Evolutionary conservation across 108 stramenopile species (phyloP).

Genomic region (Discostella stelligeroides): DNA sequence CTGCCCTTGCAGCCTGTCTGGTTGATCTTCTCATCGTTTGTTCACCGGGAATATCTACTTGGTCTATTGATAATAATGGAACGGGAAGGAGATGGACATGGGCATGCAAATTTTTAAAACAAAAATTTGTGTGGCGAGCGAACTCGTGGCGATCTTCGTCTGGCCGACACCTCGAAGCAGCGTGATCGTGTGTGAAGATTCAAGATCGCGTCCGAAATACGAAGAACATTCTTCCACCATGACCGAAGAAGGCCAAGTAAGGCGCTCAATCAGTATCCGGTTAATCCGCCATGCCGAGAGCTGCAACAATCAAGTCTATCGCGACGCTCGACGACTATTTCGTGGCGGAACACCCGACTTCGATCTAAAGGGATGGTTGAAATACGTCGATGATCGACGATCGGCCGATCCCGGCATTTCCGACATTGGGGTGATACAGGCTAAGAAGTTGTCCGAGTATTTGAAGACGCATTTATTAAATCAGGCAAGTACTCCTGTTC

Average conservation of each 20-base stretch:
- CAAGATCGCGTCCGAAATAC: too few relatives aligned
- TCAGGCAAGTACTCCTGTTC: conserved; percentile 64
- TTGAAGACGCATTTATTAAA: conserved; percentile 59
- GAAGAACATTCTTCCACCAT: neutral
- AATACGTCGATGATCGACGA: conserved; percentile 66
- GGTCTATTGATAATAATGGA: neutral
- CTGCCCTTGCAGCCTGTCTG: conserved; percentile 29
- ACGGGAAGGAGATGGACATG: too few relatives aligned
- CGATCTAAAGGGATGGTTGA: conserved; percentile 63
- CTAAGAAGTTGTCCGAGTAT: conserved; percentile 54
- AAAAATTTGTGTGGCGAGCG: too few relatives aligned
- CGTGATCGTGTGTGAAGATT: too few relatives aligned
- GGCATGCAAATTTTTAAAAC: too few relatives aligned
- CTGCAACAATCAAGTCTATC: conserved; percentile 57
- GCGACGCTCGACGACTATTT: conserved; percentile 56
- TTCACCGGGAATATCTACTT: neutral
- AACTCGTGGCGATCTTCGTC: too few relatives aligned
- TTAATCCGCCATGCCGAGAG: conserved; percentile 71
- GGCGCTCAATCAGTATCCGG: conserved; percentile 57
- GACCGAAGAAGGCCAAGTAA: conserved; percentile 35
- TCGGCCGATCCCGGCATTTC: conserved; percentile 62
- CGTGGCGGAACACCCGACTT: conserved; percentile 67
- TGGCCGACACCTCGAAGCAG: too few relatives aligned
- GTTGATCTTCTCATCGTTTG: neutral
- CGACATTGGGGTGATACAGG: conserved; percentile 58